A percentile compares a stretch with the other conserved stretches of the same genome.
These are phyloP conservation scores for Biscogniauxia sp. DNA, from an alignment of 2,329 filamentous ascomycete species.

Conservation along the genomic window DNA sequence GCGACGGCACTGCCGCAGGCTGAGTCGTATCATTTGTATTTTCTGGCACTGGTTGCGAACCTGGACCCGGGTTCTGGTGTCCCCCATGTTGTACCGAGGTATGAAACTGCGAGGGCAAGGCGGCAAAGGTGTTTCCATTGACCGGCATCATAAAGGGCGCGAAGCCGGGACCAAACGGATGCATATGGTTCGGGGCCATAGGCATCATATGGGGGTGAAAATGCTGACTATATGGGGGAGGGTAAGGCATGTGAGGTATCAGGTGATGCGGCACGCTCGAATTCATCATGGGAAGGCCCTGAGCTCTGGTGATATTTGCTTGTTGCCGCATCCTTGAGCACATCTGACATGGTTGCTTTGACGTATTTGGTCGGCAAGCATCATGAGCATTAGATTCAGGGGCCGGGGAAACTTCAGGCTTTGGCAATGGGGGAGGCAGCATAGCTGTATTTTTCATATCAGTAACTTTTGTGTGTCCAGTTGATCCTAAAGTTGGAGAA, in stretches of 20 bases:
- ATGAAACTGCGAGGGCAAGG: constrained; percentile 15
- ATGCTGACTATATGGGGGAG: constrained; percentile 24
- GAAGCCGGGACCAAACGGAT: constrained; percentile 20
- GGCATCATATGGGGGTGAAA: constrained; percentile 28
- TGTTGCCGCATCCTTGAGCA: constrained; percentile 32
- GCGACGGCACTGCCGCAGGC: background rate
- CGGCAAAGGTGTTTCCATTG: constrained; percentile 16
- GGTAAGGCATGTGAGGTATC: constrained; percentile 22
- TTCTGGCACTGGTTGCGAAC: background rate
- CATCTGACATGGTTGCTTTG: constrained; percentile 30
- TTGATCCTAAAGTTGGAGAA: constrained; percentile 1
- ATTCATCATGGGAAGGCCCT: constrained; percentile 26
- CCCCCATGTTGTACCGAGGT: constrained; percentile 4
- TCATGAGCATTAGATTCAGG: constrained; percentile 6
- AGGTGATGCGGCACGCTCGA: constrained; percentile 21
- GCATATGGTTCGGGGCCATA: constrained; percentile 21
- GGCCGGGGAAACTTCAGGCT: constrained; percentile 5
- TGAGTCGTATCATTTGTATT: constrained; percentile 5
- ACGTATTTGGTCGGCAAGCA: constrained; percentile 4
- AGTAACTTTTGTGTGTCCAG: constrained; percentile 1
- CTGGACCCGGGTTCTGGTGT: constrained; percentile 6
- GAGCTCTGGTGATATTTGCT: constrained; percentile 24
- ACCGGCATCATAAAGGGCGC: constrained; percentile 29
- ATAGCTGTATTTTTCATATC: constrained; percentile 16
- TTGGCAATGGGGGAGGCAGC: constrained; percentile 19